Evolutionary conservation across 805 yeast species (phyloP), one percentile per base, ranked within the genome.

Genomic region (Wickerhamiella domercqiae): DNA sequence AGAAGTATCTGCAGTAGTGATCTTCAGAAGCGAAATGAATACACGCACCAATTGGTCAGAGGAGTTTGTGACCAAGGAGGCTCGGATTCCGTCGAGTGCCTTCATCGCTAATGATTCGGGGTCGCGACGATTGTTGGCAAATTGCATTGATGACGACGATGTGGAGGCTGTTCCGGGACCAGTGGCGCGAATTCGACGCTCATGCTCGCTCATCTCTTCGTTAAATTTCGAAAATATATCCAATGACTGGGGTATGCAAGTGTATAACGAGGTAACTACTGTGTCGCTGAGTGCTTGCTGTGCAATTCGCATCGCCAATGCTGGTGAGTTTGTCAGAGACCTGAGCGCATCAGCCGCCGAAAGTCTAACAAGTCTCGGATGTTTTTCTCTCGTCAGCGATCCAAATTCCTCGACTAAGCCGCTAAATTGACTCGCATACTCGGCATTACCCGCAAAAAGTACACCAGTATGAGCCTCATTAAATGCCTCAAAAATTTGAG

Each of bases 381-480:
- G 54, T 28, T 54, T 53, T 4, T 50, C 50, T 5, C 48, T 51
- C n/a, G 53, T 46, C 20, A 41, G 21, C 22, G 34, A 18, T 6
- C 41, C 30, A 24, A 42, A 36, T 34, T 36, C 32, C 20, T 38
- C 30, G 14, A 48, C 38, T n/a, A 67, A 47, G 14, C 54, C 39
- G 16, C 57, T 56, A 53, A 75, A 77, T 32, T 56, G 45, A 21
- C 59, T 59, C 7, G 72, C 68, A 50, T 75, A 78, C 19, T 55
- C 63, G 32, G 67, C 60, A 56, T 79, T 82, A 29, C 84, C 84
- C 21, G 70, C 63, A 48, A 77, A 72, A 39, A 79, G 60, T 7
- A 71, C 73, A 13, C 70, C 71, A 44, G 76, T 79, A 38, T 78
- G 66, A 32, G 69, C 61, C 11, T 52, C 45, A 47, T 73, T 69